Evolutionary conservation across 805 yeast genomes (phyloP).

Genomic region (Starmerella khaoyaiensis): DNA sequence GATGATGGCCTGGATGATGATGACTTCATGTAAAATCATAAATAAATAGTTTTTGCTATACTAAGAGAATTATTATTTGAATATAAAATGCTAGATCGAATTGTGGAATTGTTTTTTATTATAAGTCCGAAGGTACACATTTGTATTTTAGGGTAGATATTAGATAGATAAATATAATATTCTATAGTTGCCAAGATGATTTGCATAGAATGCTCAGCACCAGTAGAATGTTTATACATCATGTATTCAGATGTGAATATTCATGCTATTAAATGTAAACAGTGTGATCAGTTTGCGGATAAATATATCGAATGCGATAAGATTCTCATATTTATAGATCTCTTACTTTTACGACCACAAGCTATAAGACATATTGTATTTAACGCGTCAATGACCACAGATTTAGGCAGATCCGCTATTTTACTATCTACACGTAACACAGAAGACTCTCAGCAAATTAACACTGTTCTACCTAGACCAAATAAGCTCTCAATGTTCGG

Average conservation of each 20-base stretch:
- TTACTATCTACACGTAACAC: neutral
- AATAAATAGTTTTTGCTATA: too few species aligned
- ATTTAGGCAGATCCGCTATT: neutral
- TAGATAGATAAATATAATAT: too few species aligned
- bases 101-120: too few species aligned
- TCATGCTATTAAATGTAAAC: slow-evolving; percentile 59
- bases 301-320: slow-evolving; percentile 83
- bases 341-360: slow-evolving; percentile 70
- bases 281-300: slow-evolving; percentile 68
- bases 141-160: too few species aligned
- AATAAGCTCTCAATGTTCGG: neutral
- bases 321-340: slow-evolving; percentile 70
- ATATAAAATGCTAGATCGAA: too few species aligned
- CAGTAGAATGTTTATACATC: slow-evolving; percentile 53
- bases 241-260: slow-evolving; percentile 67
- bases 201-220: slow-evolving; percentile 74
- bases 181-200: too few species aligned
- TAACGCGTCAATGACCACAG: slow-evolving; percentile 39
- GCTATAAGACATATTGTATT: slow-evolving; percentile 70
- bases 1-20: slow-evolving; percentile 31
- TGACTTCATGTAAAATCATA: slow-evolving; percentile 30
- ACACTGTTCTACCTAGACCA: neutral
- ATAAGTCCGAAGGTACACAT: too few species aligned
- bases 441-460: neutral
- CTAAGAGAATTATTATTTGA: too few species aligned